Conservation (phyloP, 192 early-diverging fungal species). For the Backusella mclennaniae region DNA sequence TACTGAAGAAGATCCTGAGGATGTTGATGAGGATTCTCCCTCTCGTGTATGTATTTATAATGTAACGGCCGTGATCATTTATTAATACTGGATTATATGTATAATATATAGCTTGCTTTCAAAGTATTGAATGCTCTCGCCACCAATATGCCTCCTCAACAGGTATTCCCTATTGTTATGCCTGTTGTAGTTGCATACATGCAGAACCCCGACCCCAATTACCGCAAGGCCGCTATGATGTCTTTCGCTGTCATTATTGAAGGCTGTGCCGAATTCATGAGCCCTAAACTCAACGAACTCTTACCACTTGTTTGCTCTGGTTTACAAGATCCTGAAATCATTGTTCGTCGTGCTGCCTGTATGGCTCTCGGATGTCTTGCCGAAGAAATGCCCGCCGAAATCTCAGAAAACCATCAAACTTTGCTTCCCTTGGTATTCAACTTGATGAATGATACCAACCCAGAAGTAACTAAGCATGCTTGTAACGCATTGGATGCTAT, state of each 20-base stretch:
- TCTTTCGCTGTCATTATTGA: constrained; percentile 80
- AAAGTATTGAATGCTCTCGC: constrained; percentile 76
- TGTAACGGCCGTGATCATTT: background rate
- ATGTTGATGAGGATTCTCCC: constrained; percentile 82
- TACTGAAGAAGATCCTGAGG: constrained; percentile 77
- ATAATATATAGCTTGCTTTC: constrained; percentile 34
- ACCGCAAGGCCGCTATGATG: constrained; percentile 87
- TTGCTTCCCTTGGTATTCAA: constrained; percentile 84
- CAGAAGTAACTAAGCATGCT: constrained; percentile 75
- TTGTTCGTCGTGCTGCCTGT: constrained; percentile 84
- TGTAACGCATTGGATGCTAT: constrained; percentile 88
- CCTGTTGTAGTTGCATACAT: constrained; percentile 73
- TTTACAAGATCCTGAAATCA: constrained; percentile 75
- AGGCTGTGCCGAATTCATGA: constrained; percentile 84
- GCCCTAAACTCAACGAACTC: constrained; percentile 75
- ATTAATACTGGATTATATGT: background rate
- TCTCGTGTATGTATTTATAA: constrained; percentile 35
- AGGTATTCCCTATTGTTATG: constrained; percentile 82
- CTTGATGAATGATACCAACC: constrained; percentile 75
- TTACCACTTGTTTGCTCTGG: constrained; percentile 72
- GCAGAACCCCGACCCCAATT: constrained; percentile 71
- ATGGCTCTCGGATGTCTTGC: constrained; percentile 81
- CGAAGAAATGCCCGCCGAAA: constrained; percentile 76
- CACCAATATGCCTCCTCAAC: constrained; percentile 81
- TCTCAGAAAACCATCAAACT: constrained; percentile 76